Conservation (phyloP, 106 monocot species). For the Hemerocallis citrina region DNA sequence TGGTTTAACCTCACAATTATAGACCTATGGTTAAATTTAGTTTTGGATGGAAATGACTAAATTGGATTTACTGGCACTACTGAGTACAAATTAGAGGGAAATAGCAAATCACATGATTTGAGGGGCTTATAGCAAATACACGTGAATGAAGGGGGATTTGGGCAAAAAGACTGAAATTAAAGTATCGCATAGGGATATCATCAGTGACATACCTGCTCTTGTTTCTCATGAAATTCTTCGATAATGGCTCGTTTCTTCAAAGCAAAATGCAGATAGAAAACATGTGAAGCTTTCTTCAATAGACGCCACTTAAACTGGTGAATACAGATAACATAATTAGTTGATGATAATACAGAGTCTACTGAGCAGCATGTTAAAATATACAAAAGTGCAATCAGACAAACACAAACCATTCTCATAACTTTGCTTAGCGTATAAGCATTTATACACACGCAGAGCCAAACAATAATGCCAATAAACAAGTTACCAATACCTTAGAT, state of each 20-base stretch:
- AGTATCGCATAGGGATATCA: not conserved
- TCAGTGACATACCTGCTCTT: conserved; percentile 72
- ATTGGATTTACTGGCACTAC: no score
- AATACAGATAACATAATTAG: conserved; percentile 3
- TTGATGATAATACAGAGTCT: not conserved
- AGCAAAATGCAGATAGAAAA: conserved; percentile 91
- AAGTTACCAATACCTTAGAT: no score
- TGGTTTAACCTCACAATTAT: no score
- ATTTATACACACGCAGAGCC: no score
- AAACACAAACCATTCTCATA: not conserved
- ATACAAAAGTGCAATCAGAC: conserved; percentile 1
- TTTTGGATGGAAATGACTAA: no score
- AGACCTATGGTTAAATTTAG: no score
- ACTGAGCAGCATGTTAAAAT: not conserved
- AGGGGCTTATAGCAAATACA: no score
- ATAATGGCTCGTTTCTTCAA: conserved; percentile 85
- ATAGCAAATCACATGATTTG: no score
- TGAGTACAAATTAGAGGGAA: no score
- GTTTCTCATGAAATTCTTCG: conserved; percentile 90
- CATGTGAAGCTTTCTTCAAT: conserved; percentile 85
- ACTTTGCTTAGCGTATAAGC: not conserved
- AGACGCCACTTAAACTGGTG: conserved; percentile 83
- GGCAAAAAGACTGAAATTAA: not conserved
- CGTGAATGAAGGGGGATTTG: no score
- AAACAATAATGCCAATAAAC: no score